phyloP scores from a whole-genome alignment of 371 early-diverging fungal species.

The Mortierella polycephala region DNA sequence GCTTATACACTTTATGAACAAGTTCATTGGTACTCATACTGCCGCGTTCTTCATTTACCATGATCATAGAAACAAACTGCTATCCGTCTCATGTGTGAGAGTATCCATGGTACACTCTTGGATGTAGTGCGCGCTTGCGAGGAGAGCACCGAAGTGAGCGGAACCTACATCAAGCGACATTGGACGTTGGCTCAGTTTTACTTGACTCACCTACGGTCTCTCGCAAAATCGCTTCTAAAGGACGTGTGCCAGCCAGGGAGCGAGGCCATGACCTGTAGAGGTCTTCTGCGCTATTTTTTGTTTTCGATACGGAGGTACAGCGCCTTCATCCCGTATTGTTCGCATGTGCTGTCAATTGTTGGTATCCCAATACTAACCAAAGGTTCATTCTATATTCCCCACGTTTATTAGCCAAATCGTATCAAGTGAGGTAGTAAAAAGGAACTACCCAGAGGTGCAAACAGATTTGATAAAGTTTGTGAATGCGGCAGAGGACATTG shows the following conservation, averaged over 20 bases:
- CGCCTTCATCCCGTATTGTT: background rate
- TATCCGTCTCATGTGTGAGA: slow-evolving; percentile 24
- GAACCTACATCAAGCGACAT: slow-evolving; percentile 13
- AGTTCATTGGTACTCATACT: background rate
- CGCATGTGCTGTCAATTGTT: background rate
- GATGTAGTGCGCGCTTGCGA: slow-evolving; percentile 17
- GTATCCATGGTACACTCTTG: slow-evolving; percentile 17
- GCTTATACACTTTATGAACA: too few relatives aligned
- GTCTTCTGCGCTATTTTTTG: slow-evolving; percentile 19
- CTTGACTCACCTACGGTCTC: slow-evolving; percentile 7
- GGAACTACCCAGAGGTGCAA: slow-evolving; percentile 19
- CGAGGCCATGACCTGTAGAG: slow-evolving; percentile 18
- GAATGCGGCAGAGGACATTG: slow-evolving; percentile 22
- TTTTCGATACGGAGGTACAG: slow-evolving; percentile 36
- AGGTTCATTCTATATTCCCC: background rate
- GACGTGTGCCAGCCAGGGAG: slow-evolving; percentile 8
- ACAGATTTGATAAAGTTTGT: slow-evolving; percentile 31
- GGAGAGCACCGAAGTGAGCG: slow-evolving; percentile 5
- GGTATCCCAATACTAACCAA: too few relatives aligned
- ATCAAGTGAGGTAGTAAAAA: slow-evolving; percentile 18
- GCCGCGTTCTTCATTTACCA: background rate
- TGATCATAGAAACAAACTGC: slow-evolving; percentile 5
- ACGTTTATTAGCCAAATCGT: slow-evolving; percentile 25
- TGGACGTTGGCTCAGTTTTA: slow-evolving; percentile 36
- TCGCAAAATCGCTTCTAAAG: slow-evolving; percentile 16